Conservation (phyloP, 139 green algal genomes). For the Chlorella sp. region DNA sequence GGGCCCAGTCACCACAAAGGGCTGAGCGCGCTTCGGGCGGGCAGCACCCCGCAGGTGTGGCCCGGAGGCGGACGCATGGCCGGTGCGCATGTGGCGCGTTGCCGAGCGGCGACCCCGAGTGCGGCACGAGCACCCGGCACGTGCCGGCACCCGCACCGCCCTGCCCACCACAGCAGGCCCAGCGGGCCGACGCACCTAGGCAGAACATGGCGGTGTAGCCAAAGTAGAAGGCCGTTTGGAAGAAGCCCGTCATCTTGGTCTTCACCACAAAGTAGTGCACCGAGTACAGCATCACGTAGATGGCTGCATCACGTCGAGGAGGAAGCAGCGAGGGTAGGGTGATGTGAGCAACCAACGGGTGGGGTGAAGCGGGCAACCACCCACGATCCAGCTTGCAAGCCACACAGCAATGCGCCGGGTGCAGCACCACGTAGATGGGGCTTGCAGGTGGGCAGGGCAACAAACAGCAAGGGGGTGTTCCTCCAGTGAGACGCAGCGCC, state of each 20-base stretch:
- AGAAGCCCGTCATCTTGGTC: conserved; percentile 98
- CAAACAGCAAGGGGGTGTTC: no score
- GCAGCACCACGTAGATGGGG: conserved; percentile 91
- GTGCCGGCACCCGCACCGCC: no score
- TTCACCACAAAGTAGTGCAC: conserved; percentile 68
- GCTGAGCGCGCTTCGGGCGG: no score
- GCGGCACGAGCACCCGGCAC: no score
- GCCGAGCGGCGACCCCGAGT: not conserved
- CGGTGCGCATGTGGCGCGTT: no score
- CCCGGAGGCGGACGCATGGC: no score
- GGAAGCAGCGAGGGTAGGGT: not conserved
- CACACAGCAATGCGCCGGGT: conserved; percentile 62
- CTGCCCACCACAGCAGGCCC: no score
- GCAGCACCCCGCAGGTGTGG: no score
- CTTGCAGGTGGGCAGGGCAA: no score
- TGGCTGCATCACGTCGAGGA: not conserved
- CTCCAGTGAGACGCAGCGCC: no score
- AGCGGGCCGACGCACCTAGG: conserved; percentile 73
- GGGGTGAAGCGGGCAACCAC: not conserved
- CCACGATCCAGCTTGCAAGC: not conserved
- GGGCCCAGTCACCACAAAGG: no score
- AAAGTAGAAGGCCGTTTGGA: conserved; percentile 98
- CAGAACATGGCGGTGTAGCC: conserved; percentile 97
- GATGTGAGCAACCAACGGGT: no score
- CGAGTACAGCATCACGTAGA: conserved; percentile 94